Conservation (phyloP, 1,139 yeast species). For the Kurtzmaniella quercitrusa region DNA sequence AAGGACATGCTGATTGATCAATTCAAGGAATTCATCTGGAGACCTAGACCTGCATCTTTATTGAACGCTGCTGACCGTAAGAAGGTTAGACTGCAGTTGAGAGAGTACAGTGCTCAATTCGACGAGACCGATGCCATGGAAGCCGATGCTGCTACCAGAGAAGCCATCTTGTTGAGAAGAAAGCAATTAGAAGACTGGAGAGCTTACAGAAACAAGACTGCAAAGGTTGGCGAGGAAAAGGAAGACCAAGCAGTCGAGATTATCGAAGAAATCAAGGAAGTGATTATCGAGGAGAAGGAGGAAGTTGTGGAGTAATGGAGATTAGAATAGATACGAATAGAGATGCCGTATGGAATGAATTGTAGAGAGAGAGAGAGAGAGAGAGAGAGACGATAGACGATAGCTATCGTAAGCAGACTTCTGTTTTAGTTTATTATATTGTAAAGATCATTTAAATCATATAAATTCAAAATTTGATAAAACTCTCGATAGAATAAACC, state of each 20-base stretch:
- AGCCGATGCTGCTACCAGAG: conserved; percentile 89
- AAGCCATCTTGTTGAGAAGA: conserved; percentile 82
- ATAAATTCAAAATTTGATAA: no score
- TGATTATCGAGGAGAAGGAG: conserved; percentile 73
- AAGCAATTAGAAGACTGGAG: conserved; percentile 82
- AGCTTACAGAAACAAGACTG: conserved; percentile 64
- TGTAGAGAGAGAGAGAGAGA: no score
- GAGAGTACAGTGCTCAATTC: conserved; percentile 87
- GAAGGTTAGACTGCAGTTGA: conserved; percentile 86
- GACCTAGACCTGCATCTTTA: conserved; percentile 89
- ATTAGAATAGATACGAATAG: not conserved
- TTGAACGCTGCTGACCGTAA: conserved; percentile 77
- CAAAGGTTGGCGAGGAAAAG: conserved; percentile 40
- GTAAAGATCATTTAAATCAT: no score
- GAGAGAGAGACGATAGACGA: not conserved
- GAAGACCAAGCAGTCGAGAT: conserved; percentile 53
- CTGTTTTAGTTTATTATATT: no score
- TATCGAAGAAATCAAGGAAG: conserved; percentile 64
- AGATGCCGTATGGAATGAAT: no score
- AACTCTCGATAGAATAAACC: no score
- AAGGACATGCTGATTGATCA: conserved; percentile 77
- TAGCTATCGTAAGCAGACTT: no score
- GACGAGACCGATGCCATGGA: conserved; percentile 97
- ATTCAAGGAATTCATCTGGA: conserved; percentile 90
- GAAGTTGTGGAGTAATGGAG: conserved; percentile 61